Percentiles rank a stretch among this genome's conserved stretches.
Conservation (phyloP, 2,329 filamentous ascomycete genomes). For the Diaporthe sp. region DNA sequence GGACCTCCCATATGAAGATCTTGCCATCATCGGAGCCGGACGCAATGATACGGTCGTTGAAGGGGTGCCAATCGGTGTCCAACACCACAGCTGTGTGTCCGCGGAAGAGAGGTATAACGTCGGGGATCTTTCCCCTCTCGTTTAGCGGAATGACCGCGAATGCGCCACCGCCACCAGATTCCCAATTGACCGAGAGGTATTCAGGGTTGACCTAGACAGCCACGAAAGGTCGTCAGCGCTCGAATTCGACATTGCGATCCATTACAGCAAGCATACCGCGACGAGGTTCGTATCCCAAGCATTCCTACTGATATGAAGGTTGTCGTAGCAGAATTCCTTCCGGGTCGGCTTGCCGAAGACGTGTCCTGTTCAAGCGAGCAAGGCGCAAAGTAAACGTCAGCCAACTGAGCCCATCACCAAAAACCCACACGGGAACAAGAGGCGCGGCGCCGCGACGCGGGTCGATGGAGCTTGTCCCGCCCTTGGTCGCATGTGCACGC, state of each 20-base stretch:
- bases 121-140: constrained; percentile 91
- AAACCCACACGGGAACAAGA: constrained; percentile 42
- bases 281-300: constrained; percentile 93
- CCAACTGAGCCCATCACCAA: constrained; percentile 46
- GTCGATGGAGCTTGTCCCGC: constrained; percentile 30
- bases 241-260: neutral
- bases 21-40: constrained; percentile 98
- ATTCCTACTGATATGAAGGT: constrained; percentile 96
- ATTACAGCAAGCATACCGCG: no score
- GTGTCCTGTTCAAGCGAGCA: constrained; percentile 78
- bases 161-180: constrained; percentile 93
- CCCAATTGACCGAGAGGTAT: constrained; percentile 98
- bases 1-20: constrained; percentile 96
- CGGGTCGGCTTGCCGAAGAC: constrained; percentile 96
- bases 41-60: constrained; percentile 92
- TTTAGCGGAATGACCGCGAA: constrained; percentile 95
- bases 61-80: constrained; percentile 98
- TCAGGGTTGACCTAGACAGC: constrained; percentile 85
- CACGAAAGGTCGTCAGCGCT: constrained; percentile 39
- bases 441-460: constrained; percentile 1
- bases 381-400: constrained; percentile 40
- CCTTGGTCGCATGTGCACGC: constrained; percentile 37
- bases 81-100: constrained; percentile 96
- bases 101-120: constrained; percentile 93
- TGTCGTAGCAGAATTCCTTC: constrained; percentile 99